Conservation (phyloP, 345 rosid genomes). For the Rhodomyrtus tomentosa region DNA sequence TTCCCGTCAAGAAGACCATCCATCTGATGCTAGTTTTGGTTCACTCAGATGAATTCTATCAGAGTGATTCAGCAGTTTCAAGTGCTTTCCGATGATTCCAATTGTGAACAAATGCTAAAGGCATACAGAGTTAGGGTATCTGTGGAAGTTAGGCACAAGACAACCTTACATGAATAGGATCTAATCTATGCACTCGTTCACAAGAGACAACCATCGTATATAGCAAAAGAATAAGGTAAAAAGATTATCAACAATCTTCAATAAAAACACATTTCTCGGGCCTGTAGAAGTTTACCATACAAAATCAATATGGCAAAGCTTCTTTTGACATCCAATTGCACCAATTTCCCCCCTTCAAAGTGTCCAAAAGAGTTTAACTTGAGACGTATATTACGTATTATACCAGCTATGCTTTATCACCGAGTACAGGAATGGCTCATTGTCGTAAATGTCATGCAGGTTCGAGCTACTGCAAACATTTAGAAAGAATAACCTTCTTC, state of each 20-base stretch:
- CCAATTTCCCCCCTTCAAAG: background rate
- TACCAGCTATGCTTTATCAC: background rate
- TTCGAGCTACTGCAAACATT: background rate
- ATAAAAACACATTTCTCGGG: background rate
- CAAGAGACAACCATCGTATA: background rate
- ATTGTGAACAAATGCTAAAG: background rate
- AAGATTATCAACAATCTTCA: background rate
- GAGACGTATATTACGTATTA: background rate
- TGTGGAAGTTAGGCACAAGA: background rate
- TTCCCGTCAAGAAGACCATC: background rate
- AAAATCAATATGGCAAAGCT: background rate
- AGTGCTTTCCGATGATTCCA: background rate
- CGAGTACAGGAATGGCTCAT: background rate
- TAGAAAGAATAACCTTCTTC: slow-evolving; percentile 39
- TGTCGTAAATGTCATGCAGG: background rate
- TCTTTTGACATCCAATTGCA: background rate
- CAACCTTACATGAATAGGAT: background rate
- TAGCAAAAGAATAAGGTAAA: background rate
- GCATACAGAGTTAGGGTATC: background rate
- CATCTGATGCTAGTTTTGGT: background rate
- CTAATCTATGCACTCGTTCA: background rate
- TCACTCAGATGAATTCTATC: background rate
- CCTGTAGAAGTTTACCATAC: background rate
- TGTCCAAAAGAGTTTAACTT: background rate
- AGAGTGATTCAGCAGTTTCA: background rate